phyloP scores from a whole-genome alignment of 768 basidiomycete genomes.

The Leccinum aurantiacum region DNA sequence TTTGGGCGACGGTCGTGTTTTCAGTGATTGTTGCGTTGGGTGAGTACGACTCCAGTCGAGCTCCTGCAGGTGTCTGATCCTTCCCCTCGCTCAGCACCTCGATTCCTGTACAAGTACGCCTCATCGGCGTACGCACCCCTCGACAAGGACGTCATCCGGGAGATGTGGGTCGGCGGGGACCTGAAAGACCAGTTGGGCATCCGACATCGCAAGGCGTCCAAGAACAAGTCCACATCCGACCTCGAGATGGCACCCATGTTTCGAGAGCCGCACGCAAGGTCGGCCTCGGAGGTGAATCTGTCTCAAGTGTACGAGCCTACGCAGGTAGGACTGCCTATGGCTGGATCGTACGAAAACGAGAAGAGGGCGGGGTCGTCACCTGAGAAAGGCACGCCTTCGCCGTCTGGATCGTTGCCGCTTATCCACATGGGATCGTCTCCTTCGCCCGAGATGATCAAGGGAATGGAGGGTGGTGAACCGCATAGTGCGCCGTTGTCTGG shows the following conservation, averaged over 20 bases:
- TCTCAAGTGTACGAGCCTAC: conserved; percentile 49
- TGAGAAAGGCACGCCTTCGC: neutral
- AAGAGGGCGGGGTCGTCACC: conserved; percentile 2
- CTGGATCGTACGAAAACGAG: conserved; percentile 10
- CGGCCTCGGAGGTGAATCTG: conserved; percentile 58
- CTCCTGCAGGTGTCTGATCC: conserved; percentile 1
- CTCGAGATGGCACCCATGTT: conserved; percentile 76
- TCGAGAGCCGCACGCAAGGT: conserved; percentile 58
- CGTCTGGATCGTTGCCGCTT: conserved; percentile 3
- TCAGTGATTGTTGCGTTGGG: conserved; percentile 71
- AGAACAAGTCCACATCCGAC: conserved; percentile 34
- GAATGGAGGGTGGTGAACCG: conserved; percentile 20
- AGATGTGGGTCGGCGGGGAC: conserved; percentile 85
- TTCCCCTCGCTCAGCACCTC: conserved; percentile 57
- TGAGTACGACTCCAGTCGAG: conserved; percentile 29
- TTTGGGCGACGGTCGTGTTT: conserved; percentile 80
- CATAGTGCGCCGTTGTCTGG: neutral
- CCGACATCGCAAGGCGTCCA: conserved; percentile 56
- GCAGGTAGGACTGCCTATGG: conserved; percentile 28
- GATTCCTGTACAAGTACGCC: conserved; percentile 76
- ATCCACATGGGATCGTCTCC: conserved; percentile 15
- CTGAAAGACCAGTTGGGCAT: conserved; percentile 81
- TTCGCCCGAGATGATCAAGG: neutral
- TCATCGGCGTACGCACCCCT: conserved; percentile 70
- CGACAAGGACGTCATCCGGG: conserved; percentile 89